These are phyloP conservation scores for Termitomyces sp. DNA, from an alignment of 1,284 basidiomycete genomes.

Conservation along the genomic window DNA sequence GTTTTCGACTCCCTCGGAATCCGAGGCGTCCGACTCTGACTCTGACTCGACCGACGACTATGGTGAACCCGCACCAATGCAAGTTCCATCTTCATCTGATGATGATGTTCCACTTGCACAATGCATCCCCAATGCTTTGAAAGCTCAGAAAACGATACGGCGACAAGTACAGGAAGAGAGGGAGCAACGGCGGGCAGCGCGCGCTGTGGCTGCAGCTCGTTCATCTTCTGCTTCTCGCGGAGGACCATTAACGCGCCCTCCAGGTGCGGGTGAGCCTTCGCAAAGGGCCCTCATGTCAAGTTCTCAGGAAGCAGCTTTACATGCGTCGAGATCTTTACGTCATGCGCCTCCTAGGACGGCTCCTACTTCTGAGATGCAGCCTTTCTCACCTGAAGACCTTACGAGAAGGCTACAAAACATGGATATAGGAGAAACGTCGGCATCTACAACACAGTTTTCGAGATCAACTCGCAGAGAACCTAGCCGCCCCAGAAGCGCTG, in stretches of 20 bases:
- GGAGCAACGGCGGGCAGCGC: constrained; percentile 50
- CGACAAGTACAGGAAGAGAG: constrained; percentile 65
- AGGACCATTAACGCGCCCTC: constrained; percentile 32
- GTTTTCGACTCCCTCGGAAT: constrained; percentile 32
- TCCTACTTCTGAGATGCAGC: constrained; percentile 34
- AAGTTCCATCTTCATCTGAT: constrained; percentile 31
- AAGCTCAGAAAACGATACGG: constrained; percentile 73
- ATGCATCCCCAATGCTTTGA: constrained; percentile 71
- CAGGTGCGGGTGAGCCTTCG: constrained; percentile 25
- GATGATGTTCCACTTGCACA: constrained; percentile 77
- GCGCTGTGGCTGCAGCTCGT: constrained; percentile 28
- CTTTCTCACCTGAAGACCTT: constrained; percentile 55
- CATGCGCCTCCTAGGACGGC: constrained; percentile 46
- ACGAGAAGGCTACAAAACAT: constrained; percentile 52
- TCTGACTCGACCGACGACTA: constrained; percentile 42
- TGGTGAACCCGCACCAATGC: constrained; percentile 23
- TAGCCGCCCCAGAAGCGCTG: constrained; percentile 15
- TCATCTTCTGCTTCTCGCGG: constrained; percentile 24
- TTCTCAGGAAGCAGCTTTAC: constrained; percentile 36
- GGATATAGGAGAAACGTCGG: constrained; percentile 29
- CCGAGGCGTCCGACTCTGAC: constrained; percentile 32
- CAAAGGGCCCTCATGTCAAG: constrained; percentile 24
- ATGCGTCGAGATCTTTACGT: constrained; percentile 30
- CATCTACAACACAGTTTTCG: constrained; percentile 13
- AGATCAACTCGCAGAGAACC: constrained; percentile 7